Conservation (phyloP, 768 basidiomycete genomes). For the Phanerochaete carnosa region DNA sequence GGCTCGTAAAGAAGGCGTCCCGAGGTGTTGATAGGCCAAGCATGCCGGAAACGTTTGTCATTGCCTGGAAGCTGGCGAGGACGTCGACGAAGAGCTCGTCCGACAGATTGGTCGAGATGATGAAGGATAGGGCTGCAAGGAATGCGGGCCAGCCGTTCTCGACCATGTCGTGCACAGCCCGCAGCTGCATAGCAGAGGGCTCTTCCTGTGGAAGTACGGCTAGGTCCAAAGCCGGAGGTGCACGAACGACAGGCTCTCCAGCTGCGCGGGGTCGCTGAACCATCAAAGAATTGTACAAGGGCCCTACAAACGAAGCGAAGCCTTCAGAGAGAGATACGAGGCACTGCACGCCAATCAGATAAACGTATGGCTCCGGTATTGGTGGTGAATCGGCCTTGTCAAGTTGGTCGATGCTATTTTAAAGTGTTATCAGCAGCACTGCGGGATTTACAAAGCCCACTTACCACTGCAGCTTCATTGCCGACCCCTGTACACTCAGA, state of each 20-base stretch:
- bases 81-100: constrained; percentile 90
- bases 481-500: constrained; percentile 66
- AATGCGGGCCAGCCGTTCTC: constrained; percentile 90
- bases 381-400: constrained; percentile 95
- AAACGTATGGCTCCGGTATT: constrained; percentile 92
- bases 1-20: constrained; percentile 87
- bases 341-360: constrained; percentile 88
- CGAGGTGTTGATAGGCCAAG: constrained; percentile 84
- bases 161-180: constrained; percentile 71
- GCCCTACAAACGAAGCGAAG: constrained; percentile 68
- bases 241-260: constrained; percentile 62
- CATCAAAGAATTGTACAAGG: constrained; percentile 70
- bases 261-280: constrained; percentile 59
- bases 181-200: constrained; percentile 52
- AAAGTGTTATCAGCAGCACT: background rate
- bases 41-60: constrained; percentile 87
- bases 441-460: constrained; percentile 21
- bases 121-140: constrained; percentile 84
- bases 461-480: constrained; percentile 91
- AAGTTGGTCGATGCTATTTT: constrained; percentile 86
- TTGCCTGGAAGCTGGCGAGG: constrained; percentile 74
- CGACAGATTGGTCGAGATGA: constrained; percentile 87
- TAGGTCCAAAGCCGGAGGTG: constrained; percentile 72
- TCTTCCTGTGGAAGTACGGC: constrained; percentile 51
- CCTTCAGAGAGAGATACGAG: constrained; percentile 85